phyloP scores from a whole-genome alignment of 768 basidiomycete genomes.

The Naganishia onofrii region DNA sequence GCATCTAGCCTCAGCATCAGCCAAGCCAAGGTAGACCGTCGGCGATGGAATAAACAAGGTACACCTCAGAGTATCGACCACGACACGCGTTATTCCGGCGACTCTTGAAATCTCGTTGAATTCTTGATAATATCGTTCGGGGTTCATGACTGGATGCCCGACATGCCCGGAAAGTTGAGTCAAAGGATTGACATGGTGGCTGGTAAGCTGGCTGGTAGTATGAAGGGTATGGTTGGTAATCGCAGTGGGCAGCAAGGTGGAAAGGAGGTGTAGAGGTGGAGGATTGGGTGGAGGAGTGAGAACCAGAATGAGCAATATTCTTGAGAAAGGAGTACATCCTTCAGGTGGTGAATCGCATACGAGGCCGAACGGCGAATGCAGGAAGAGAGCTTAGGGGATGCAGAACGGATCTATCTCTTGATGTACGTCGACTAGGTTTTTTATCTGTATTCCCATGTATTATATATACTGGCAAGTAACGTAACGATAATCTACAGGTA shows the following conservation, averaged over 20 bases:
- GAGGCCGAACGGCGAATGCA: background rate
- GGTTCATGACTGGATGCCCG: background rate
- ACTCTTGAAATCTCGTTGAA: background rate
- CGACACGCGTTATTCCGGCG: background rate
- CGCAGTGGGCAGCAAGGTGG: background rate
- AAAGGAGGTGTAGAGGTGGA: background rate
- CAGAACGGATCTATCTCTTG: background rate
- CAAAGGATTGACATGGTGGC: background rate
- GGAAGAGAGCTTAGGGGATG: background rate
- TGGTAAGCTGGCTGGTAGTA: background rate
- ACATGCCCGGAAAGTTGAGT: background rate
- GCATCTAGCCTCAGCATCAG: too few species aligned
- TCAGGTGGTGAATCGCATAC: background rate
- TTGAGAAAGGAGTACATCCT: background rate
- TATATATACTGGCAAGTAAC: background rate
- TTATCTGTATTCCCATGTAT: background rate
- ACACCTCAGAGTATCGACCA: too few species aligned
- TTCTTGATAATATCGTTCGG: conserved; percentile 4
- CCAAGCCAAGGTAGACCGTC: background rate
- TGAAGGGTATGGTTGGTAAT: background rate
- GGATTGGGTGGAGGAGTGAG: background rate
- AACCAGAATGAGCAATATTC: background rate
- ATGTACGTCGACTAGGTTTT: background rate
- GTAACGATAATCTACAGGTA: background rate
- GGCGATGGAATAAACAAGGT: too few species aligned